phyloP scores from a whole-genome alignment of 306 rosid species.

The Fagus sylvatica region DNA sequence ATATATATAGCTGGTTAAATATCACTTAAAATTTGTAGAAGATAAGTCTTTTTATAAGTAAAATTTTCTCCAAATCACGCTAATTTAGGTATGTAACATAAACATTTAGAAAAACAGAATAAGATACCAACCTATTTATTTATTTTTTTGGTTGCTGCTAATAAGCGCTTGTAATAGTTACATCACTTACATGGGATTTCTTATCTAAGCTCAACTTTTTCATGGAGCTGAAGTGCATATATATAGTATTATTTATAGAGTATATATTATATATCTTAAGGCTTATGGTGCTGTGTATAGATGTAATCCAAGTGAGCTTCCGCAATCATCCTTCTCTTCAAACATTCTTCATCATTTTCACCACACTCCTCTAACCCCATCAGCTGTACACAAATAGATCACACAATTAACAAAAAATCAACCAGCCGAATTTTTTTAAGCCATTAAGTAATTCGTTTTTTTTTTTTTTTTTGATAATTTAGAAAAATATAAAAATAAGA shows the following conservation, averaged over 20 bases:
- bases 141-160: too few relatives aligned
- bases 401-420: conserved; percentile 1
- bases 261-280: conserved; percentile 23
- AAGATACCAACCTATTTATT: background rate
- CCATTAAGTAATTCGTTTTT: too few relatives aligned
- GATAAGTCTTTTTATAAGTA: background rate
- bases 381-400: conserved; percentile 27
- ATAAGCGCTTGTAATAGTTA: background rate
- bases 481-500: too few relatives aligned
- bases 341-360: conserved; percentile 47
- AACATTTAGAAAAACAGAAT: background rate
- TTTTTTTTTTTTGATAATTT: too few relatives aligned
- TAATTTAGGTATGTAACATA: background rate
- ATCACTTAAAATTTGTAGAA: background rate
- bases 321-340: conserved; percentile 56
- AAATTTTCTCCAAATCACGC: background rate
- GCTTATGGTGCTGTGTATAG: conserved; percentile 65
- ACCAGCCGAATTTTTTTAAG: too few relatives aligned
- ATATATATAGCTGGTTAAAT: background rate
- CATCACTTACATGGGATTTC: background rate
- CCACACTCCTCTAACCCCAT: conserved; percentile 50
- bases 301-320: conserved; percentile 89
- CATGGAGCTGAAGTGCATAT: background rate
- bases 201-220: background rate
- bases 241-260: too few relatives aligned